These are phyloP conservation scores for Pisolithus microcarpus DNA, from an alignment of 768 basidiomycete genomes.

Conservation along the genomic window DNA sequence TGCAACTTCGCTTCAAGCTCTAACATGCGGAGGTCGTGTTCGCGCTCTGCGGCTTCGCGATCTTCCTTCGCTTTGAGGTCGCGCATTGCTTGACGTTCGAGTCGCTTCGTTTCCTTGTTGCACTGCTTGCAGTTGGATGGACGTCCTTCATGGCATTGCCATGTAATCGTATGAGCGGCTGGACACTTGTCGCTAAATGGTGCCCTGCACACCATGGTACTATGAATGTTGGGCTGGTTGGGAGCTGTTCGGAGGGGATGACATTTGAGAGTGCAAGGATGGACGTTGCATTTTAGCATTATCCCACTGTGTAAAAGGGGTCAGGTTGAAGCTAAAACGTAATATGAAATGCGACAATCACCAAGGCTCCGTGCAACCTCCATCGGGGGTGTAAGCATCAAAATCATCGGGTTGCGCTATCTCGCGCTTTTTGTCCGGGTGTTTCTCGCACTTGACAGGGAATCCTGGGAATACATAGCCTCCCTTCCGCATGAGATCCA, in stretches of 20 bases:
- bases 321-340: background rate
- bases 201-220: constrained; percentile 35
- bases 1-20: constrained; percentile 38
- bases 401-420: constrained; percentile 43
- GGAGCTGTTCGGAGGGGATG: constrained; percentile 48
- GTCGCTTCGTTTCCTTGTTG: constrained; percentile 36
- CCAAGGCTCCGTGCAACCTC: constrained; percentile 59
- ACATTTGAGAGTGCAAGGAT: constrained; percentile 54
- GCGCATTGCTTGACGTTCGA: constrained; percentile 33
- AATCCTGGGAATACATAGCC: constrained; percentile 52
- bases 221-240: constrained; percentile 25
- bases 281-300: constrained; percentile 43
- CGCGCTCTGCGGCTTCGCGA: constrained; percentile 38
- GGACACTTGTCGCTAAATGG: constrained; percentile 34
- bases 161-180: constrained; percentile 34
- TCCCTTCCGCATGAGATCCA: constrained; percentile 35
- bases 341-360: constrained; percentile 20
- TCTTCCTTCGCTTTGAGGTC: constrained; percentile 38
- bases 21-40: constrained; percentile 36
- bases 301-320: constrained; percentile 31
- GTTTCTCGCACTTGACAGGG: constrained; percentile 52
- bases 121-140: constrained; percentile 40
- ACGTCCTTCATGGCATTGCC: constrained; percentile 36
- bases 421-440: constrained; percentile 35
- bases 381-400: constrained; percentile 46